Percentiles rank a stretch among this genome's conserved stretches.
These are phyloP conservation scores for Teratosphaeria viscida DNA, from an alignment of 2,329 filamentous ascomycete species.

Conservation along the genomic window DNA sequence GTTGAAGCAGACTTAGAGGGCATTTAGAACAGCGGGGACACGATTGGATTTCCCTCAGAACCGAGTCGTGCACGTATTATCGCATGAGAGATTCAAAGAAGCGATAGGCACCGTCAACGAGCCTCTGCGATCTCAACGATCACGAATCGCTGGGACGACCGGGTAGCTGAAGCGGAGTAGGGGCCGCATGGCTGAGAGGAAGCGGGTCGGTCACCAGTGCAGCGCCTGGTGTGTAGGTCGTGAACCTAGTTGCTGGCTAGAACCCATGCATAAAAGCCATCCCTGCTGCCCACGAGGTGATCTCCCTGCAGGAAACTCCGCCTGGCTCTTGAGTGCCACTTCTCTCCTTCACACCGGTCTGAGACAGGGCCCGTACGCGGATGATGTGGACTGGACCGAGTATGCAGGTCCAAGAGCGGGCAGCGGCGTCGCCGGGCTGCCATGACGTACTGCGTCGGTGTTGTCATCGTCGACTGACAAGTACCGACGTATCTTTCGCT, in stretches of 20 bases:
- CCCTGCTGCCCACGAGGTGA: slow-evolving; percentile 2
- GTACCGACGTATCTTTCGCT: not conserved
- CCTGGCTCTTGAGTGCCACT: not conserved
- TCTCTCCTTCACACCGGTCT: not conserved
- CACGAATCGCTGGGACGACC: not conserved
- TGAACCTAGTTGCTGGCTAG: not conserved
- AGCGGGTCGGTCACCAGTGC: not conserved
- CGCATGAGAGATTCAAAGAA: not conserved
- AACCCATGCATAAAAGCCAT: not conserved
- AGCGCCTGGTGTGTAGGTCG: not conserved
- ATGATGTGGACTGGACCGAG: not conserved
- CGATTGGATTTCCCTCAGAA: not conserved
- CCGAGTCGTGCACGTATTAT: not conserved
- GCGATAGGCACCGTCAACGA: not conserved
- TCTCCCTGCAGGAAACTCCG: not conserved
- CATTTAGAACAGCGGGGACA: not conserved
- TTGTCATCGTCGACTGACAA: not conserved
- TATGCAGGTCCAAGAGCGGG: not conserved
- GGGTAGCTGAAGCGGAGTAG: not conserved
- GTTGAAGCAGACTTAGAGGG: not conserved
- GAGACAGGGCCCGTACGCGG: not conserved
- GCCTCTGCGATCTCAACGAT: not conserved
- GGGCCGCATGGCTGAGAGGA: not conserved
- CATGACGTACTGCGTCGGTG: not conserved
- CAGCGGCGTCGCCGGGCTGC: not conserved